These are phyloP conservation scores for Eragrostis nindensis DNA, from an alignment of 176 grass and related monocot species.

Conservation along the genomic window DNA sequence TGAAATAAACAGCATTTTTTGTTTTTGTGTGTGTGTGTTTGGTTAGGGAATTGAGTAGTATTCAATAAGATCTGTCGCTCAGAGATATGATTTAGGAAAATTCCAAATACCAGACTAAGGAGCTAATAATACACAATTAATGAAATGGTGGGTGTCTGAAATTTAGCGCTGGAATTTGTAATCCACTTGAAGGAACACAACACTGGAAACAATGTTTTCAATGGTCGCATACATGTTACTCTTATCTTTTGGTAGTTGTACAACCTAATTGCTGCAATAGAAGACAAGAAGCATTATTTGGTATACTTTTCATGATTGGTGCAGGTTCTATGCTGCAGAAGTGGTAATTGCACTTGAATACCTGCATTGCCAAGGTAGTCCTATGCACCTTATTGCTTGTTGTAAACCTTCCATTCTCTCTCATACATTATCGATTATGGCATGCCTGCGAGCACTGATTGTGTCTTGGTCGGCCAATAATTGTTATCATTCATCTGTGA, in stretches of 20 bases:
- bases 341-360: constrained; percentile 91
- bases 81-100: neutral
- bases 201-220: neutral
- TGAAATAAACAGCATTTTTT: neutral
- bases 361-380: constrained; percentile 90
- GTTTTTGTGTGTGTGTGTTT: neutral
- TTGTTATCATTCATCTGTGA: neutral
- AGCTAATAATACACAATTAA: neutral
- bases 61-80: neutral
- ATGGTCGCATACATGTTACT: neutral
- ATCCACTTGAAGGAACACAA: constrained; percentile 2
- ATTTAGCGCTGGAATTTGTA: neutral
- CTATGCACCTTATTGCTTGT: neutral
- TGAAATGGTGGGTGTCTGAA: neutral
- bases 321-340: constrained; percentile 93
- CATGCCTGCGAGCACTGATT: neutral
- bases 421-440: neutral
- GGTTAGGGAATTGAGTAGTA: neutral
- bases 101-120: neutral
- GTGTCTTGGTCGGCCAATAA: neutral
- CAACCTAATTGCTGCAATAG: neutral
- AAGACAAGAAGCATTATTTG: neutral
- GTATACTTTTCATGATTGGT: constrained; percentile 28
- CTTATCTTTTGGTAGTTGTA: neutral
- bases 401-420: neutral